phyloP scores from a whole-genome alignment of 2,329 filamentous ascomycete genomes.

The Monosporascus sp. region DNA sequence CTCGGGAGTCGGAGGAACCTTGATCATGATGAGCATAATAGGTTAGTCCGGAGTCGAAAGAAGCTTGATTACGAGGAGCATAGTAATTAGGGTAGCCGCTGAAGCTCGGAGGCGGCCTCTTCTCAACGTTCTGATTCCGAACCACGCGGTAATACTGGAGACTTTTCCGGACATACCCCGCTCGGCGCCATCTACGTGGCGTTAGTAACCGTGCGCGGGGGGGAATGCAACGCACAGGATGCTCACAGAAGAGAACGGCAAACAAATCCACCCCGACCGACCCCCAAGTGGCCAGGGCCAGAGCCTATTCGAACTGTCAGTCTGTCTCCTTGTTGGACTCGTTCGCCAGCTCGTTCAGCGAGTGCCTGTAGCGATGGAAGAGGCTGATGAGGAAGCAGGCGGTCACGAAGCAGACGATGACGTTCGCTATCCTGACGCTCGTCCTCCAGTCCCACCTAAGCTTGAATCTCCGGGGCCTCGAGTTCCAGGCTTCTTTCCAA shows the following conservation, averaged over 20 bases:
- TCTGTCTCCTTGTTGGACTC: conserved; percentile 13
- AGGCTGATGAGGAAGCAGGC: conserved; percentile 25
- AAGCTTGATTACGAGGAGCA: background rate
- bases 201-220: background rate
- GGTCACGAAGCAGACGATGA: conserved; percentile 9
- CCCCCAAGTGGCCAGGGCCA: conserved; percentile 24
- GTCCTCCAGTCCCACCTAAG: background rate
- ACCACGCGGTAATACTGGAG: background rate
- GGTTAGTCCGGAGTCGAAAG: too few relatives aligned
- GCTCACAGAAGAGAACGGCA: conserved; percentile 21
- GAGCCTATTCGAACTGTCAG: conserved; percentile 28
- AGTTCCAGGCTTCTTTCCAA: background rate
- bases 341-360: conserved; percentile 8
- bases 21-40: too few relatives aligned
- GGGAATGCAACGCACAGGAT: background rate
- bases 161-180: background rate
- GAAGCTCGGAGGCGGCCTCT: background rate
- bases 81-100: background rate
- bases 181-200: conserved; percentile 3
- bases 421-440: conserved; percentile 9
- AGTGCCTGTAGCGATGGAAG: conserved; percentile 19
- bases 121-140: background rate
- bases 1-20: too few relatives aligned
- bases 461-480: background rate
- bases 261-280: conserved; percentile 22